phyloP scores from a whole-genome alignment of 129 eudicot species.

The Lactuca sativa region DNA sequence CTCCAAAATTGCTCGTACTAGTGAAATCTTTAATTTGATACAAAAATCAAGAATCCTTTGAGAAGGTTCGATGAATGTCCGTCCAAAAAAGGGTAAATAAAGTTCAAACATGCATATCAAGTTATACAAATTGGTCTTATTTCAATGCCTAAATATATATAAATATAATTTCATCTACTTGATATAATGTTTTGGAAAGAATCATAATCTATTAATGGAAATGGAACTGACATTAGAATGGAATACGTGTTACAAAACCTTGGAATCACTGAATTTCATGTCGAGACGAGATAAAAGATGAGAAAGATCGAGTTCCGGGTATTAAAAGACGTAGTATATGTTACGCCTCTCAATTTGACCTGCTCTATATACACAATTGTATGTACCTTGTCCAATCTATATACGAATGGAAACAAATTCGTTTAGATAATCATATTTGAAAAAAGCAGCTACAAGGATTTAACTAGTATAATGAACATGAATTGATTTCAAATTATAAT shows the following conservation, averaged over 20 bases:
- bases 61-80: slow-evolving; percentile 89
- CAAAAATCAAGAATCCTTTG: slow-evolving; percentile 90
- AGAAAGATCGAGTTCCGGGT: slow-evolving; percentile 82
- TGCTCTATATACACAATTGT: slow-evolving; percentile 72
- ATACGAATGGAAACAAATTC: neutral
- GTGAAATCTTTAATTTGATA: slow-evolving; percentile 84
- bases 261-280: slow-evolving; percentile 63
- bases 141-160: neutral
- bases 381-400: slow-evolving; percentile 86
- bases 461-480: neutral
- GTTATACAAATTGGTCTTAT: neutral
- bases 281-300: slow-evolving; percentile 66
- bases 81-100: neutral
- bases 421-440: neutral
- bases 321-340: slow-evolving; percentile 76
- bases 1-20: slow-evolving; percentile 69
- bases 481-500: slow-evolving; percentile 1
- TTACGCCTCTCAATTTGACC: slow-evolving; percentile 49
- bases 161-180: neutral
- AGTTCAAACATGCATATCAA: neutral
- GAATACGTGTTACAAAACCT: slow-evolving; percentile 46
- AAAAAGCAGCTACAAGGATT: neutral
- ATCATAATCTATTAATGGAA: no score
- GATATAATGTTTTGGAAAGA: no score
- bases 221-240: no score